Conservation (phyloP, 768 basidiomycete species). For the Lactifluus volemus region DNA sequence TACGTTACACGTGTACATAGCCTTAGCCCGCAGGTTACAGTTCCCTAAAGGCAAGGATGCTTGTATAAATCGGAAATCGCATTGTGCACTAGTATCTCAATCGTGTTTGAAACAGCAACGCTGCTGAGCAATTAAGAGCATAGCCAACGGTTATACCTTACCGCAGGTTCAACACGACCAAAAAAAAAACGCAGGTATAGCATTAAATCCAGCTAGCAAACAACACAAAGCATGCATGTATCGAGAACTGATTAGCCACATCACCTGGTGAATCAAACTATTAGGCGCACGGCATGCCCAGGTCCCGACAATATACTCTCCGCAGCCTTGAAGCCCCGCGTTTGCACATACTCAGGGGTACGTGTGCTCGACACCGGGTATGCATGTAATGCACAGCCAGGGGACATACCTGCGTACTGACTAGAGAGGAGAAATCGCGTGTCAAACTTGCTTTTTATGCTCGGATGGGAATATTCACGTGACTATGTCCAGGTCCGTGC, state of each 20-base stretch:
- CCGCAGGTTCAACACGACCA: background rate
- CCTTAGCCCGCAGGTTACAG: background rate
- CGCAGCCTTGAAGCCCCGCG: slow-evolving; percentile 31
- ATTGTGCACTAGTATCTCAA: background rate
- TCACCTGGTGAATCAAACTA: slow-evolving; percentile 31
- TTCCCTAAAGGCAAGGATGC: background rate
- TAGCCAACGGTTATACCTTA: background rate
- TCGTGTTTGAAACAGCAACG: background rate
- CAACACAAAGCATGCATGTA: slow-evolving; percentile 29
- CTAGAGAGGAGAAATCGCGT: too few species aligned
- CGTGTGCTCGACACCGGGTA: slow-evolving; percentile 13
- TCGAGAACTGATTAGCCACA: slow-evolving; percentile 67
- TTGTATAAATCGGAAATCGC: background rate
- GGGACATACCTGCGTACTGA: slow-evolving; percentile 6
- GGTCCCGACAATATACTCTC: slow-evolving; percentile 40
- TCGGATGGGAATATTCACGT: background rate
- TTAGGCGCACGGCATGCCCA: slow-evolving; percentile 65
- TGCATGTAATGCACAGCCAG: slow-evolving; percentile 3
- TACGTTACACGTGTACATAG: background rate
- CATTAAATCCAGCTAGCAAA: background rate
- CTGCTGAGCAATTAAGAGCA: background rate
- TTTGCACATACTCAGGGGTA: slow-evolving; percentile 17
- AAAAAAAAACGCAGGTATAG: background rate
- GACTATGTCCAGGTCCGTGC: slow-evolving; percentile 42
- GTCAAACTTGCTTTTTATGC: slow-evolving; percentile 16